Base-by-base conservation (phyloP, 108 stramenopile genomes). In the Cyclotella choctawhatcheeana region DNA sequence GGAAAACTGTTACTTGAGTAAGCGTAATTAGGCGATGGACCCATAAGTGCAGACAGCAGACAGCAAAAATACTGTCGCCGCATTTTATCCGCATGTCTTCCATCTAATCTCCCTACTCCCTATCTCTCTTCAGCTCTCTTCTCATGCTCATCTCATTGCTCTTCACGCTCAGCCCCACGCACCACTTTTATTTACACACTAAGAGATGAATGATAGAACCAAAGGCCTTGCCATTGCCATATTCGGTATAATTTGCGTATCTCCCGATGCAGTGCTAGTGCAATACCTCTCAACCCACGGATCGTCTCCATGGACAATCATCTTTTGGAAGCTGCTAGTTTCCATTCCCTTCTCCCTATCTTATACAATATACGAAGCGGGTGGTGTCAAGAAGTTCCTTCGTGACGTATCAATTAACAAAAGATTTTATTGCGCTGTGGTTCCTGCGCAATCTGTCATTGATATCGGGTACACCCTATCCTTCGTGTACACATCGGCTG, bases 261-360 rank as follows among this genome's bases (percentile, higher is more conserved):
- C 56, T 25, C 69, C 69, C 47, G 69, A 70, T 37, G 69, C 69
- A 16, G 35, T 59, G 6, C 25, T 70, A 0, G 29, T 59, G 14
- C 20, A 35, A 2, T 70, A 31, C 22, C 58, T 59, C 14, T 20
- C 35, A 26, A 30, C 55, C 12, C 20, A 20, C 21, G 69, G 56
- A 5, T 44, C 58, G 14, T 3, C 17, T 29, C 29, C 44, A 20
- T 58, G 43, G 58, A 45, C 69, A 21, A 70, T 70, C 69, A 27
- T 70, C 58, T 70, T 70, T 34, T 70, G 69, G 69, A 70, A 70
- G 58, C 30, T 70, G 37, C n/a, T 58, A n/a, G 27, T 70, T 32
- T 24, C 30, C 30, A 50, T 43, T 3, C 24, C 33, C 29, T 13
- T 55, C 2, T 35, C 67, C 31, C 32, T 52, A 48, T 14, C 16